A percentile compares a stretch with the other conserved stretches of the same genome.
phyloP scores from a whole-genome alignment of 441 rosid genomes.

The Jatropha multifida region DNA sequence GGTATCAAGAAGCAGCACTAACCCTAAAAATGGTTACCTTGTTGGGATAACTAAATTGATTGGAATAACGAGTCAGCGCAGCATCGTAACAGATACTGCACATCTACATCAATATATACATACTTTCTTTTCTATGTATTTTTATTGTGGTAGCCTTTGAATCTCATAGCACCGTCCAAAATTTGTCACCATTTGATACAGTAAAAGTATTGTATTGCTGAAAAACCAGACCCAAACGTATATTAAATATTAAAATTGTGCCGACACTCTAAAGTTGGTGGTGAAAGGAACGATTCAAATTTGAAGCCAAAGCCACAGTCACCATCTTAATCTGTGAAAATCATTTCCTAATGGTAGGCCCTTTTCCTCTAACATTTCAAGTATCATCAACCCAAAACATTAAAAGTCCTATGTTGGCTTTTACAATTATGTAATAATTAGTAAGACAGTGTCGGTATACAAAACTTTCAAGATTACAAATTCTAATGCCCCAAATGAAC shows the following conservation, averaged over 20 bases:
- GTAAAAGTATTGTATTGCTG: neutral
- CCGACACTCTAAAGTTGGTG: slow-evolving; percentile 26
- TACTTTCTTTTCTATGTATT: neutral
- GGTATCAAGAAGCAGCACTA: no score
- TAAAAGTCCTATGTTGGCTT: neutral
- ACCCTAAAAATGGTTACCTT: neutral
- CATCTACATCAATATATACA: neutral
- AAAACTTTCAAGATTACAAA: neutral
- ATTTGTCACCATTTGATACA: neutral
- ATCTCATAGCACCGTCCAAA: slow-evolving; percentile 3
- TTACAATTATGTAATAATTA: neutral
- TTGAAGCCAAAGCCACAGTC: neutral
- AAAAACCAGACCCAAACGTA: neutral
- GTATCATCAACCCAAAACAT: neutral
- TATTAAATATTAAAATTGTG: slow-evolving; percentile 6
- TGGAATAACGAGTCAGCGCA: slow-evolving; percentile 19
- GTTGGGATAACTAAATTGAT: neutral
- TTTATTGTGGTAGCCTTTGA: neutral
- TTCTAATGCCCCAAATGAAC: slow-evolving; percentile 7
- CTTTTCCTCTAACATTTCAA: neutral
- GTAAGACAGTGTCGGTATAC: neutral
- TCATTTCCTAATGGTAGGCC: slow-evolving; percentile 9
- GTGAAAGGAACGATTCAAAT: slow-evolving; percentile 18
- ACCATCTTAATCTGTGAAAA: slow-evolving; percentile 1
- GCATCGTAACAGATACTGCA: neutral